phyloP scores from a whole-genome alignment of 768 basidiomycete species.

The Tephrocybe sp. region DNA sequence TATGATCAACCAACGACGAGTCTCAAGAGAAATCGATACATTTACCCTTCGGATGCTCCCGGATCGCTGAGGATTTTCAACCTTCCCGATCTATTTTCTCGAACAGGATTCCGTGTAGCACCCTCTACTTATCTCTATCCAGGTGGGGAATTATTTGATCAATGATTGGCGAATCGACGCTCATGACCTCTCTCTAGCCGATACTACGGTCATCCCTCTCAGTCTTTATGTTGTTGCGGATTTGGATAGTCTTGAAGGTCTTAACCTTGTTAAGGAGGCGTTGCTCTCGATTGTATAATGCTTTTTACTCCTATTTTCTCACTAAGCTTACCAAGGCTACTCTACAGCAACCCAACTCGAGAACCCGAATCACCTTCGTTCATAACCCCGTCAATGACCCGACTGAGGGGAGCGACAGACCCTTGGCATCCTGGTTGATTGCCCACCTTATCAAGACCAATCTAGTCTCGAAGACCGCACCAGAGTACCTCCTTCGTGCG shows the following conservation, averaged over 20 bases:
- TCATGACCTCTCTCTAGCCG: constrained; percentile 21
- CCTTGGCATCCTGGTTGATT: constrained; percentile 44
- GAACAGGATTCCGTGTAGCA: constrained; percentile 41
- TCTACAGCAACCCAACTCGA: constrained; percentile 42
- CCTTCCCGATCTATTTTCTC: constrained; percentile 52
- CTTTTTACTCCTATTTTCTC: constrained; percentile 6
- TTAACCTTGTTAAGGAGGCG: constrained; percentile 61
- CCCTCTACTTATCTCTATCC: constrained; percentile 62
- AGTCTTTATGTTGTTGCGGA: constrained; percentile 75
- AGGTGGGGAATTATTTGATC: constrained; percentile 35
- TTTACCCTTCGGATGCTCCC: constrained; percentile 54
- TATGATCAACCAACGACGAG: constrained; percentile 82
- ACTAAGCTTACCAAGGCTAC: not conserved
- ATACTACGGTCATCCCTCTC: constrained; percentile 36
- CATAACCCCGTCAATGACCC: constrained; percentile 57
- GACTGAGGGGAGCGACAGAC: constrained; percentile 16
- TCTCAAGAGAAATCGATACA: constrained; percentile 71
- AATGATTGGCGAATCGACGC: not conserved
- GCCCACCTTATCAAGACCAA: constrained; percentile 47
- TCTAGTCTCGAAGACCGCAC: constrained; percentile 37
- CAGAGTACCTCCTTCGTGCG: constrained; percentile 38
- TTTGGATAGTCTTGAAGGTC: constrained; percentile 63
- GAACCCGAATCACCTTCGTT: constrained; percentile 70
- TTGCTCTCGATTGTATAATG: constrained; percentile 61
- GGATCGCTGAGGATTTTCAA: constrained; percentile 53